Base-by-base conservation (phyloP, 2,329 filamentous ascomycete genomes). In the Biscogniauxia marginata region DNA sequence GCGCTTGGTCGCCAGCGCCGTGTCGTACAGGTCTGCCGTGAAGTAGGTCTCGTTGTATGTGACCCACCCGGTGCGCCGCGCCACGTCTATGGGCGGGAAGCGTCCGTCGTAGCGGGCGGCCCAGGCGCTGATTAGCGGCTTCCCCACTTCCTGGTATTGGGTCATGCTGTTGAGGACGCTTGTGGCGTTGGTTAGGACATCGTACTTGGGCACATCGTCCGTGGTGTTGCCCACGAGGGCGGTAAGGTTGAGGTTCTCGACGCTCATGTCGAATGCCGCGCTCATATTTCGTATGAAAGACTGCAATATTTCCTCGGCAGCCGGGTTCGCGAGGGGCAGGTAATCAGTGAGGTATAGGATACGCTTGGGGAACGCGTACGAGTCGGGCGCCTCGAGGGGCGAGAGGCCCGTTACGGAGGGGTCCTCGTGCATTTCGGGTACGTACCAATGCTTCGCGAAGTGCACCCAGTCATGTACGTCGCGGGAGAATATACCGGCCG, bases 331-430 rank as follows among this genome's bases (percentile, higher is more conserved):
- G 2, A 76, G 64, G 0, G 75, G 74, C 0, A 76, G 65, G 52
- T 76, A 76, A 48, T 77, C 75, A 3, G 64, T 66, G 2, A 73
- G 72, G 54, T 77, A 76, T 1, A 75, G 56, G 21, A 76, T 68
- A 0, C 70, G 68, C 56, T 74, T 74, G 5, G 74, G 74, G 49
- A 72, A 75, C 0, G 55, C 62, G 5, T 65, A 57, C 9, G 64
- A 70, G 53, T 73, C 70, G 6, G 73, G 70, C 1, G 72, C 69
- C 4, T 61, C 57, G 7, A 77, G 67, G 1, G 70, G 63, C 5
- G 69, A 67, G 11, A 76, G 69, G 0, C 74, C 73, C 1, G 73
- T 77, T 50, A 73, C 66, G 1, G 69, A 70, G 2, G 65, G 20
- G 25, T 68, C 60, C 62, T 75, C 71, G 50, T 68, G 64, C 21